phyloP scores from a whole-genome alignment of 23 red algal genomes.

The Porphyridium purpureum region DNA sequence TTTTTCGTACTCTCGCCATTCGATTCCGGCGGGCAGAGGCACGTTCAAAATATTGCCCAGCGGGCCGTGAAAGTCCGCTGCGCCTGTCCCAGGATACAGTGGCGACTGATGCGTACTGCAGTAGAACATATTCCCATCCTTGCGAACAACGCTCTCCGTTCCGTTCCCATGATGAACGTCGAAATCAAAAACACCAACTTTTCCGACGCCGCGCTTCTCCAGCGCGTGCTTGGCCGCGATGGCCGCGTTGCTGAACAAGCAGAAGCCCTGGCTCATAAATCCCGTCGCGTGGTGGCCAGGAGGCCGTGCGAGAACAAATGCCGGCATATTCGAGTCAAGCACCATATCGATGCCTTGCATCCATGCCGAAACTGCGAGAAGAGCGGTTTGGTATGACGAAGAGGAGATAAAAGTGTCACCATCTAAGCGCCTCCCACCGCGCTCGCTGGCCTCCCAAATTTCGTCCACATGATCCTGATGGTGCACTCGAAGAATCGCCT shows the following conservation, averaged over 20 bases:
- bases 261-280: conserved; percentile 73
- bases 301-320: conserved; percentile 50
- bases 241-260: conserved; percentile 69
- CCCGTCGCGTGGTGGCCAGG: conserved; percentile 95
- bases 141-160: conserved; percentile 35
- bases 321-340: conserved; percentile 1
- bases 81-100: conserved; percentile 73
- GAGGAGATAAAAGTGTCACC: conserved; percentile 62
- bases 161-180: conserved; percentile 99
- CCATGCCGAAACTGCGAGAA: conserved; percentile 46
- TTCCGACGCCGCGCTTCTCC: conserved; percentile 4
- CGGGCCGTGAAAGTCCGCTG: conserved; percentile 17
- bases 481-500: conserved; percentile 31
- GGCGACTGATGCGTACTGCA: conserved; percentile 71
- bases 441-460: conserved; percentile 8
- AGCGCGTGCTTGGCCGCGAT: conserved; percentile 72
- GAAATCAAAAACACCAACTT: conserved; percentile 74
- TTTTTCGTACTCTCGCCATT: conserved; percentile 25
- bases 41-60: conserved; percentile 64
- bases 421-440: conserved; percentile 30
- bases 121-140: conserved; percentile 24
- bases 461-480: conserved; percentile 49
- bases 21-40: conserved; percentile 22
- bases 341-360: conserved; percentile 58
- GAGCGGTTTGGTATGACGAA: conserved; percentile 29